Evolutionary conservation across 345 rosid species (phyloP).

Genomic region (Fremontodendron californicum): DNA sequence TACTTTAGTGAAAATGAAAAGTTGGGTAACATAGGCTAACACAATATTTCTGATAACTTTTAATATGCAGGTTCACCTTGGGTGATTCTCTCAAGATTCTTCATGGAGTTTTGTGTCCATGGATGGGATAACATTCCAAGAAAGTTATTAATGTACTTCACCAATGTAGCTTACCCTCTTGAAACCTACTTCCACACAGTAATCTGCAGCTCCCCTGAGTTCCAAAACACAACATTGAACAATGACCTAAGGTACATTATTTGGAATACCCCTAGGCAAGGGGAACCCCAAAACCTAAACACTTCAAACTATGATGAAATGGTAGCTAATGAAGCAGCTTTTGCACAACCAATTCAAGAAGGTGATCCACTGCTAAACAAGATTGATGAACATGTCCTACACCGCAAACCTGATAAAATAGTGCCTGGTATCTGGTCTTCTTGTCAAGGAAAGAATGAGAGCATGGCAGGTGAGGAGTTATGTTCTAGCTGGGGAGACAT

Average conservation of each 20-base stretch:
- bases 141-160: conserved; percentile 28
- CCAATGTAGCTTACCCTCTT: conserved; percentile 46
- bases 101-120: conserved; percentile 29
- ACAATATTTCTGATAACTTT: neutral
- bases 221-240: neutral
- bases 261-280: neutral
- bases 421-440: neutral
- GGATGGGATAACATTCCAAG: conserved; percentile 36
- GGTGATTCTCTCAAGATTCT: conserved; percentile 30
- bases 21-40: neutral
- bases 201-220: conserved; percentile 44
- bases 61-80: conserved; percentile 36
- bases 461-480: neutral
- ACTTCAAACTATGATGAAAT: neutral
- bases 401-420: neutral
- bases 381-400: conserved; percentile 7
- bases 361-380: conserved; percentile 13
- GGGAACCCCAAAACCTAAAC: neutral
- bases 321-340: neutral
- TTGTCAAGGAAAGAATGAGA: conserved; percentile 6
- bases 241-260: conserved; percentile 6
- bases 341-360: neutral
- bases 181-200: conserved; percentile 49
- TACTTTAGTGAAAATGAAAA: neutral
- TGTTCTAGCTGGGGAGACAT: neutral